A percentile compares a stretch with the other conserved stretches of the same genome.
Evolutionary conservation across 2,329 filamentous ascomycete species (phyloP).

Genomic region (Xylariaceae sp.): DNA sequence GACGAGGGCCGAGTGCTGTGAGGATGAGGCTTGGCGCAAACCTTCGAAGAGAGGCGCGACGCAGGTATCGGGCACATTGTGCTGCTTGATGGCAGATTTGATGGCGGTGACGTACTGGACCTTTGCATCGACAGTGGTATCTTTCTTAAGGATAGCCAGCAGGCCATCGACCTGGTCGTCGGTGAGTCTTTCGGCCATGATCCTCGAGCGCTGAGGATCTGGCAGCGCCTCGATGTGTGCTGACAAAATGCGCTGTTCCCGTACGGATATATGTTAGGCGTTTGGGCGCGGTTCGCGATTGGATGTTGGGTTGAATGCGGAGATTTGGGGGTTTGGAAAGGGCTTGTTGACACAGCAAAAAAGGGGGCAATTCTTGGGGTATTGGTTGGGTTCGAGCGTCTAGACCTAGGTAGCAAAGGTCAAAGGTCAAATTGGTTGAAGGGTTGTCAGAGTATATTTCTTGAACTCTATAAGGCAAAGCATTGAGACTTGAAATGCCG

Average conservation of each 20-base stretch:
- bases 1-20: conserved; percentile 78
- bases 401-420: too few species aligned
- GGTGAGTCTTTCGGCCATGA: conserved; percentile 64
- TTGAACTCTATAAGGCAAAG: not conserved
- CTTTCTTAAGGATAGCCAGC: conserved; percentile 61
- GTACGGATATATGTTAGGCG: too few species aligned
- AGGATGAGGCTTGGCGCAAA: conserved; percentile 75
- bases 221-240: conserved; percentile 23
- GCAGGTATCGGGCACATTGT: conserved; percentile 79
- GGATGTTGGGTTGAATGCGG: conserved; percentile 5
- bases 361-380: too few species aligned
- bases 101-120: conserved; percentile 73
- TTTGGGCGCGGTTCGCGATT: too few species aligned
- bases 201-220: conserved; percentile 37
- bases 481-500: not conserved
- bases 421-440: too few species aligned
- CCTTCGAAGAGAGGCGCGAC: conserved; percentile 82
- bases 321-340: conserved; percentile 3
- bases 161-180: conserved; percentile 65
- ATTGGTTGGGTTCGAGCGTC: not conserved
- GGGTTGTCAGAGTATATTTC: too few species aligned
- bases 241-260: conserved; percentile 25
- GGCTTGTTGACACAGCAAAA: not conserved
- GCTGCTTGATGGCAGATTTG: conserved; percentile 91
- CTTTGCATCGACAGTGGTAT: conserved; percentile 73